phyloP scores from a whole-genome alignment of 2,329 filamentous ascomycete genomes.

The Plectosphaerella sp. region DNA sequence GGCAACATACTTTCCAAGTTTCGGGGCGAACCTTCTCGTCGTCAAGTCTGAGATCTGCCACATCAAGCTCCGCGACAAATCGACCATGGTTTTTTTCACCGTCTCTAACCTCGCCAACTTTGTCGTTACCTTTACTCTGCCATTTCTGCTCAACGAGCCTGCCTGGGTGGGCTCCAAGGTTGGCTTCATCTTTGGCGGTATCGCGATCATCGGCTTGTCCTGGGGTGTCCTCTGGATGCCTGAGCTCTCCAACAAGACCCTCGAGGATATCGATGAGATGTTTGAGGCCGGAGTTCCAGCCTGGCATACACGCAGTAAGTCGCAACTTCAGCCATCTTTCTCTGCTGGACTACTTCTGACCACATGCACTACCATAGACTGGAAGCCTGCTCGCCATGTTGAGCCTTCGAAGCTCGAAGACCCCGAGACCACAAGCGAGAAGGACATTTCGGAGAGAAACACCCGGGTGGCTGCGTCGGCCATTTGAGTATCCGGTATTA shows the following conservation, averaged over 20 bases:
- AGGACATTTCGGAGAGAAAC: no score
- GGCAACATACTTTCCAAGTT: constrained; percentile 8
- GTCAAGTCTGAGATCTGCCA: constrained; percentile 11
- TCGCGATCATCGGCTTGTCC: constrained; percentile 9
- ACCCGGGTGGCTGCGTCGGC: no score
- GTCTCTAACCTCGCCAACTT: constrained; percentile 15
- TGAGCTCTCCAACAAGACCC: constrained; percentile 14
- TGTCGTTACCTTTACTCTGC: constrained; percentile 28
- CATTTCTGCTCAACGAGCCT: constrained; percentile 29
- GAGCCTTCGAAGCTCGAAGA: no score
- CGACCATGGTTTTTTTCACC: constrained; percentile 10
- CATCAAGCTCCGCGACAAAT: constrained; percentile 9
- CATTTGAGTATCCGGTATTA: no score
- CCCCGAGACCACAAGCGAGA: no score
- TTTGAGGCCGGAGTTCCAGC: constrained; percentile 9
- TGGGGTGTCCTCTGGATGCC: constrained; percentile 14
- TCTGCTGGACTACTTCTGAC: no score
- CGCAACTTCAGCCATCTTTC: no score
- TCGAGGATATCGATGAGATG: constrained; percentile 19
- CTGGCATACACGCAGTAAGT: neutral
- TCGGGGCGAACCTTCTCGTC: constrained; percentile 8
- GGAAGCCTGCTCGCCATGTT: no score
- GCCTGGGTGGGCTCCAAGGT: constrained; percentile 22
- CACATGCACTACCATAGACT: no score
- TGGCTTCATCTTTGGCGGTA: constrained; percentile 13